These are phyloP conservation scores for Volvox carteri DNA, from an alignment of 163 green algal genomes.

Conservation along the genomic window DNA sequence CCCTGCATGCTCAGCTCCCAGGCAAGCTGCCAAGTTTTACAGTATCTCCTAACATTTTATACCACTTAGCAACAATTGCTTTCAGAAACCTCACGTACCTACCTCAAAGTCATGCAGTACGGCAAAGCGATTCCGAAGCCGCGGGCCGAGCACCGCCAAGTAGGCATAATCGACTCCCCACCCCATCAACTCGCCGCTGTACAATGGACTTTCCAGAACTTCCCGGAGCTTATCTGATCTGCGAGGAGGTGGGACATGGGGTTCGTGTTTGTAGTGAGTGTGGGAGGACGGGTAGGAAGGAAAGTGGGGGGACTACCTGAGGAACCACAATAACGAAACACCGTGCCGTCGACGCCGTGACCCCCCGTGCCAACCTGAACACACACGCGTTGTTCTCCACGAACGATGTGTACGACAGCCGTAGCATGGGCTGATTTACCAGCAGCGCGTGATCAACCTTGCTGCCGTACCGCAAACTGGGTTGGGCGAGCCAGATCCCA, in stretches of 20 bases:
- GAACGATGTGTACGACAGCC: constrained; percentile 25
- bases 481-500: constrained; percentile 33
- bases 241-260: too few species aligned
- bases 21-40: background rate
- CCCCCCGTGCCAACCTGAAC: constrained; percentile 11
- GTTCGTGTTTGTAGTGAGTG: too few species aligned
- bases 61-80: background rate
- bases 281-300: too few species aligned
- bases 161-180: constrained; percentile 47
- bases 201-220: background rate
- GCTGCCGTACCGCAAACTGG: constrained; percentile 1
- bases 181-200: constrained; percentile 47
- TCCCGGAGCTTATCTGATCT: constrained; percentile 20
- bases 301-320: too few species aligned
- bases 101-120: constrained; percentile 49
- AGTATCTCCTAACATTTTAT: background rate
- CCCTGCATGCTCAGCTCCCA: too few species aligned
- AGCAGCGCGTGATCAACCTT: constrained; percentile 38
- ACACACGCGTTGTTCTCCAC: constrained; percentile 49
- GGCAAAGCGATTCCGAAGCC: background rate
- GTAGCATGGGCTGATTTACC: background rate
- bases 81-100: background rate
- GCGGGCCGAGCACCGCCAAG: background rate
- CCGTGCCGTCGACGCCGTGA: too few species aligned
- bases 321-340: too few species aligned